These are phyloP conservation scores for Aphanomyces cochlioides DNA, from an alignment of 352 stramenopile species.

Conservation along the genomic window DNA sequence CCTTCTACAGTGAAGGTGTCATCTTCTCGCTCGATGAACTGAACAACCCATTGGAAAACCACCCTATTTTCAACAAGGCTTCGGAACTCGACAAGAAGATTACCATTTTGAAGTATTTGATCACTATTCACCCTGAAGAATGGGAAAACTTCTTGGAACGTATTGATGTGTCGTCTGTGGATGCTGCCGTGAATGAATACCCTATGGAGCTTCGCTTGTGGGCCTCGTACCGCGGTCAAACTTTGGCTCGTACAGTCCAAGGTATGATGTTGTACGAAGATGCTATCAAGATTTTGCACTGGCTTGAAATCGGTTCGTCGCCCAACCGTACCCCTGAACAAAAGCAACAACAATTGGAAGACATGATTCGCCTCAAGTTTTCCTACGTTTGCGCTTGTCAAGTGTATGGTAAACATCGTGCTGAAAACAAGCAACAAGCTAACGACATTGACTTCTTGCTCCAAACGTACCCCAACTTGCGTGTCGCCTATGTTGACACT, in stretches of 20 bases:
- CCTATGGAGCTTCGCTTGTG: slow-evolving; percentile 74
- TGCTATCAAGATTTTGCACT: slow-evolving; percentile 83
- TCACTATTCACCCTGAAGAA: slow-evolving; percentile 77
- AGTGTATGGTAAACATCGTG: slow-evolving; percentile 76
- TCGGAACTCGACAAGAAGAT: slow-evolving; percentile 82
- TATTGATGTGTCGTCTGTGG: slow-evolving; percentile 64
- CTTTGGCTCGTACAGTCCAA: slow-evolving; percentile 69
- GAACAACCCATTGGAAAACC: slow-evolving; percentile 78
- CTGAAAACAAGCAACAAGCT: slow-evolving; percentile 59
- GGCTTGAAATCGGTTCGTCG: slow-evolving; percentile 75
- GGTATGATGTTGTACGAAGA: slow-evolving; percentile 88
- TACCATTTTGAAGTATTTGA: slow-evolving; percentile 83
- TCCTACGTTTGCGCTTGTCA: slow-evolving; percentile 84
- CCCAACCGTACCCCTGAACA: slow-evolving; percentile 60
- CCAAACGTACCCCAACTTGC: slow-evolving; percentile 74
- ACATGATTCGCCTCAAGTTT: slow-evolving; percentile 84
- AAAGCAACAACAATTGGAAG: slow-evolving; percentile 73
- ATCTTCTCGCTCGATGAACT: slow-evolving; percentile 74
- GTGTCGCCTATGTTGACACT: slow-evolving; percentile 81
- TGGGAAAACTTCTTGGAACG: slow-evolving; percentile 84
- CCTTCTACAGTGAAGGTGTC: slow-evolving; percentile 79
- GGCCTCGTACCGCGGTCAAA: slow-evolving; percentile 79
- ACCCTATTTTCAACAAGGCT: slow-evolving; percentile 80
- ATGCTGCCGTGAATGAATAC: slow-evolving; percentile 67
- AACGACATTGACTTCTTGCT: slow-evolving; percentile 81